Evolutionary conservation across 306 rosid species (phyloP), one percentile per base, ranked within the genome.

Genomic region (Spatholobus suberectus): DNA sequence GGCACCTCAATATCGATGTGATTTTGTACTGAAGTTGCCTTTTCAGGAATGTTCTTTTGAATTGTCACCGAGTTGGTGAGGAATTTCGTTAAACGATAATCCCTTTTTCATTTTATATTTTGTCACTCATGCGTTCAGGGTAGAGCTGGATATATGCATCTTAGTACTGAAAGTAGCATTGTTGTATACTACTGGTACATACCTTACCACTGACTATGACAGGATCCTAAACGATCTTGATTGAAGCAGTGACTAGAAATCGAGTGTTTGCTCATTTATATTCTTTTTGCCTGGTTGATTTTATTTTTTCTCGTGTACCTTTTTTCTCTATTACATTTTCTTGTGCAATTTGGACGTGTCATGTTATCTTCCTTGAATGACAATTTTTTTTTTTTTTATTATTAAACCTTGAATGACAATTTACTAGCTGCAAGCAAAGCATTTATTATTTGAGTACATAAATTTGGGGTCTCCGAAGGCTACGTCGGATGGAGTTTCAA

Each of bases 171-270:
- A 85, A 87, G 66, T 78, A 86, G 87, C 84, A 72, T 51, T 76
- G 88, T 87, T 90, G 89, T 82, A 86, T 68, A 82, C 89, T 87
- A 76, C 84, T 65, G 73, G 46, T 58, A 84, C 79, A 70, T 76
- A 38, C 78, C 76, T 80, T 57, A 77, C 81, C 73, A 24, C 82
- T 46, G 87, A 75, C 68, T 18, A 40, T 62, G 59, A 54, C 80
- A 15, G 62, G 83, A 70, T 77, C 83, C 49, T 84, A 17, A 65
- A 70, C 17, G 86, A 74, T 62, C 82, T 75, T 77, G 73, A 35
- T 80, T 52, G 82, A 77, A 38, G 88, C 76, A 59, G 86, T 82
- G 84, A 85, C 62, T 71, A 75, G 82, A 81, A 81, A 61, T 76
- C 43, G 72, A 82, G 79, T 66, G 84, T 51, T 65, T 65, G 27